These are phyloP conservation scores for Fusarium bulbicola DNA, from an alignment of 2,329 filamentous ascomycete genomes.

Conservation along the genomic window DNA sequence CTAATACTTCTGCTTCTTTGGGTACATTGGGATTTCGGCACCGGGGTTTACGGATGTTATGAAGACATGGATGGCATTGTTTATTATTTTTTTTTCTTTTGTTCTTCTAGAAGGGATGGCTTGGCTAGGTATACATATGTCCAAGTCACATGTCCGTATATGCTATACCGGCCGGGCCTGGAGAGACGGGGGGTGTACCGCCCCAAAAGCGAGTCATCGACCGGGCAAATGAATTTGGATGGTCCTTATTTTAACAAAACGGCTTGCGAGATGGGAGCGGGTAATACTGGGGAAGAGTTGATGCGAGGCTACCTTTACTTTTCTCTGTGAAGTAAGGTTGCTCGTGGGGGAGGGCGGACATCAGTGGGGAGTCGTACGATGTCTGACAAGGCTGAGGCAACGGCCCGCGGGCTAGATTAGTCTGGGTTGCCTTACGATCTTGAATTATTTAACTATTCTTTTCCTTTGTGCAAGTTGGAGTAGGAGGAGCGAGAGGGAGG, in stretches of 20 bases:
- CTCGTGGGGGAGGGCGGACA: constrained; percentile 35
- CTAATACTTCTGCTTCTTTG: constrained; percentile 39
- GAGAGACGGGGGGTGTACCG: constrained; percentile 34
- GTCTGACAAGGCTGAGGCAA: constrained; percentile 42
- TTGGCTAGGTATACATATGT: constrained; percentile 15
- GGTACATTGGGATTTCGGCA: constrained; percentile 40
- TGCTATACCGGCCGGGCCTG: constrained; percentile 17
- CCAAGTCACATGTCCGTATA: constrained; percentile 3
- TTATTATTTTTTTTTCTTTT: constrained; percentile 29
- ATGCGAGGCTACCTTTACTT: constrained; percentile 43
- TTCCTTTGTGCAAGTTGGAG: constrained; percentile 42
- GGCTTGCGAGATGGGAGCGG: constrained; percentile 35
- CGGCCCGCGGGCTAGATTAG: constrained; percentile 36
- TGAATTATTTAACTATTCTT: constrained; percentile 17
- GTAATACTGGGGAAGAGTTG: constrained; percentile 43
- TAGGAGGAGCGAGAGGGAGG: constrained; percentile 12
- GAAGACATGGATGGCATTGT: constrained; percentile 45
- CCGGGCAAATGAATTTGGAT: constrained; percentile 20
- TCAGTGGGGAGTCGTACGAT: constrained; percentile 44
- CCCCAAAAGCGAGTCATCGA: constrained; percentile 35
- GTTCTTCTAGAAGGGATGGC: constrained; percentile 19
- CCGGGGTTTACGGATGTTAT: constrained; percentile 43
- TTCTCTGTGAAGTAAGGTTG: constrained; percentile 28
- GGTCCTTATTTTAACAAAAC: constrained; percentile 22
- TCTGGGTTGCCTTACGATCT: constrained; percentile 14